Conservation (phyloP, 345 rosid genomes). For the Populus nigra region DNA sequence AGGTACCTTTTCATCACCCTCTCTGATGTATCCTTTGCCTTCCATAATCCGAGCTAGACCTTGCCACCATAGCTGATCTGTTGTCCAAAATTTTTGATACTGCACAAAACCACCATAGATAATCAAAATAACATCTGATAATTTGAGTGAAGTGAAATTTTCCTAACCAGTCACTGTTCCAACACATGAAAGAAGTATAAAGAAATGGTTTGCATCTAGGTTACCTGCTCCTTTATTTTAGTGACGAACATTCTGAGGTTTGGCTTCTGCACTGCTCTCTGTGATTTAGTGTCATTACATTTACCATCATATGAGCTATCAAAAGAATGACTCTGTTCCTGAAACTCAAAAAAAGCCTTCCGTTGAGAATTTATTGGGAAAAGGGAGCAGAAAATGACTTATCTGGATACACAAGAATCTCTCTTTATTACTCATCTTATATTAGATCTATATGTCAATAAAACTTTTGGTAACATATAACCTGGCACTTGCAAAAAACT, state of each 20-base stretch:
- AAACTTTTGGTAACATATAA: background rate
- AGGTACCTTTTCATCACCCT: slow-evolving; percentile 58
- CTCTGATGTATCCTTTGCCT: slow-evolving; percentile 63
- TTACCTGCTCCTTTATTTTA: slow-evolving; percentile 75
- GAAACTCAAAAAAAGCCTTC: slow-evolving; percentile 13
- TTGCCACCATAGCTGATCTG: slow-evolving; percentile 74
- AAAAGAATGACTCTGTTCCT: slow-evolving; percentile 29
- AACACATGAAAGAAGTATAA: background rate
- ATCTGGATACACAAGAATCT: background rate
- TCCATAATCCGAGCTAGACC: slow-evolving; percentile 86
- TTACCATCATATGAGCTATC: slow-evolving; percentile 44
- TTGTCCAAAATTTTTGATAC: slow-evolving; percentile 54
- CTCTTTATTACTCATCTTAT: background rate
- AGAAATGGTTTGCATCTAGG: background rate
- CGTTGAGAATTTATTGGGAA: background rate
- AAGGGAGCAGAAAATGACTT: background rate
- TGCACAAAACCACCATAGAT: slow-evolving; percentile 30
- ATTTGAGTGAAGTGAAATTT: background rate
- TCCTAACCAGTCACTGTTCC: background rate
- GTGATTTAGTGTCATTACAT: slow-evolving; percentile 22
- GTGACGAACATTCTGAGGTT: slow-evolving; percentile 51
- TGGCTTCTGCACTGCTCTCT: slow-evolving; percentile 42
- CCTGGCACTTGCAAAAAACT: background rate
- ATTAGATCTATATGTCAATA: background rate
- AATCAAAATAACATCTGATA: slow-evolving; percentile 16